Evolutionary conservation across 352 stramenopile species (phyloP), one percentile per base, ranked within the genome.

Genomic region (Pythium plurisporium): DNA sequence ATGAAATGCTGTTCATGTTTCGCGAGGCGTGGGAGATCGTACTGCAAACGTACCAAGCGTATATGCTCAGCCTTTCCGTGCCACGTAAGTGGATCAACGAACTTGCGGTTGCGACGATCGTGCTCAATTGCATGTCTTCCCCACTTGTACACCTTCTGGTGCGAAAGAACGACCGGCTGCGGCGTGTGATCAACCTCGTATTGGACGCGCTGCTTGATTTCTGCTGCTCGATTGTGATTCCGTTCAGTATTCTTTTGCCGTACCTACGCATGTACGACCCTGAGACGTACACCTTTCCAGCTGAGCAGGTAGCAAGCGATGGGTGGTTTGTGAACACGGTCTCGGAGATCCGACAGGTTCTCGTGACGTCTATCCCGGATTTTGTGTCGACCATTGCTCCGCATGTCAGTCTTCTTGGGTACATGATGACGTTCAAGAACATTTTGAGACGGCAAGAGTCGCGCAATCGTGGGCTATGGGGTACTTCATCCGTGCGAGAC

Each of bases 1-100:
- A 58, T 43, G 56, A 64, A 5, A 48, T 20, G 9, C 10, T 62
- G 1, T 66, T 62, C 44, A 30, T 40, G 17, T 20, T 55, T 4
- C 64, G 59, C 22, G 54, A 72, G 34, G 50, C 23, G 9, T 20
- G 55, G 3, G 64, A 72, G 45, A 59, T 72, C 25, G 2, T 54
- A 0, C 25, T 63, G 31, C 64, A 72, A 41, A 65, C 55, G 25
- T 72, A 67, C 49, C 59, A 71, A 22, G 48, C 53, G 17, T 59
- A 59, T 29, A 26, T 55, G n/a, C 26, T 71, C 19, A 68, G 64
- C 11, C n/a, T n/a, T 17, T 57, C 30, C 4, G 41, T 70, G 8
- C 27, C 63, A 9, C 29, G 41, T 33, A 23, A 47, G 40, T 71
- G 53, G 64, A 58, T 71, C 49, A 71, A 71, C 23, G 30, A 45